Conservation (phyloP, 2,329 filamentous ascomycete species). For the Penicillium sp. region DNA sequence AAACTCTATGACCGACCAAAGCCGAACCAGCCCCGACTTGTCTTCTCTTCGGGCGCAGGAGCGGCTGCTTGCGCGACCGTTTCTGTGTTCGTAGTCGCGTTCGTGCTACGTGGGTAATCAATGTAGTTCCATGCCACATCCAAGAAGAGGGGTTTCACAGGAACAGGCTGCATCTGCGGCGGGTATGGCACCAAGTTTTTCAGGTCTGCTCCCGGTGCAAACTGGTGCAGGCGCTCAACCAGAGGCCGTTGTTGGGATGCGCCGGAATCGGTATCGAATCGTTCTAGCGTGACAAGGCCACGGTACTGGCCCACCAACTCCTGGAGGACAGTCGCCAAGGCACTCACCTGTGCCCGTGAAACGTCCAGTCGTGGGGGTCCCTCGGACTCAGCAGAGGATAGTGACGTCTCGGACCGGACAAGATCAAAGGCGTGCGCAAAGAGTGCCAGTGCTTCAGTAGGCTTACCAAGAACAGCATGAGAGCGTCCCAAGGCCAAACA, state of each 20-base stretch:
- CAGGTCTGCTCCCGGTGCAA: slow-evolving; percentile 72
- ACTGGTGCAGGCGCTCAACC: slow-evolving; percentile 73
- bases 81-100: background rate
- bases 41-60: slow-evolving; percentile 41
- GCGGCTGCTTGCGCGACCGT: slow-evolving; percentile 13
- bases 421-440: slow-evolving; percentile 71
- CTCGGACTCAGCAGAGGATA: slow-evolving; percentile 39
- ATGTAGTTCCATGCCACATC: slow-evolving; percentile 99
- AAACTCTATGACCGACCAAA: slow-evolving; percentile 52
- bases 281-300: slow-evolving; percentile 80
- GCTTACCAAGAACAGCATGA: slow-evolving; percentile 70
- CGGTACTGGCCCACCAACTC: slow-evolving; percentile 77
- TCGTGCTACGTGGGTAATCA: slow-evolving; percentile 70
- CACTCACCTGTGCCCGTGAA: slow-evolving; percentile 56
- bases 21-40: slow-evolving; percentile 73
- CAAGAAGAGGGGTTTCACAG: slow-evolving; percentile 92
- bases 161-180: slow-evolving; percentile 76
- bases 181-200: slow-evolving; percentile 83
- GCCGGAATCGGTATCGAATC: slow-evolving; percentile 53
- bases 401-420: slow-evolving; percentile 51
- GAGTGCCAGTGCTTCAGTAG: slow-evolving; percentile 80
- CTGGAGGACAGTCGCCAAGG: slow-evolving; percentile 63
- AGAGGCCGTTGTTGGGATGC: slow-evolving; percentile 55
- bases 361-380: slow-evolving; percentile 69
- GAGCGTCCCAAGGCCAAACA: slow-evolving; percentile 83